Percentiles rank a stretch among this genome's conserved stretches.
These are phyloP conservation scores for Nissolia schottii DNA, from an alignment of 306 rosid genomes.

Conservation along the genomic window DNA sequence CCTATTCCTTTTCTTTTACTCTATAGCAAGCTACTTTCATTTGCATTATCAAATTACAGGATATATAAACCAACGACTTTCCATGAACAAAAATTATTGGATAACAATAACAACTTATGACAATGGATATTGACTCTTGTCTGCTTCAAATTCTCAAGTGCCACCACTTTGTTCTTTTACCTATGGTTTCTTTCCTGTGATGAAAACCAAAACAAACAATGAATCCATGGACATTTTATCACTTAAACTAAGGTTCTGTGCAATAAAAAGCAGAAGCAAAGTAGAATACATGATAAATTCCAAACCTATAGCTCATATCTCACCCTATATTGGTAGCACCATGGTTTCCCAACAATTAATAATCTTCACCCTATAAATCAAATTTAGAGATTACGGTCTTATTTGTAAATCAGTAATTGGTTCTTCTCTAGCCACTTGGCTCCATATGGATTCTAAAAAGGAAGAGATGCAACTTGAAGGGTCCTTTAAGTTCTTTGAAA, in stretches of 20 bases:
- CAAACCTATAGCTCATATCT: constrained; percentile 7
- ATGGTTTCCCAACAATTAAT: background rate
- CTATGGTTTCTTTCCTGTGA: constrained; percentile 40
- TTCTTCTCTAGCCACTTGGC: background rate
- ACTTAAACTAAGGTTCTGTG: background rate
- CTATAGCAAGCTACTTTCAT: background rate
- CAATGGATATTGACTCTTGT: background rate
- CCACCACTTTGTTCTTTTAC: constrained; percentile 22
- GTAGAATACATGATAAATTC: background rate
- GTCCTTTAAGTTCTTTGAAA: background rate
- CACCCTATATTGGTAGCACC: background rate
- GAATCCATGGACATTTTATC: background rate
- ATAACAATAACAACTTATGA: background rate
- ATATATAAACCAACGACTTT: background rate
- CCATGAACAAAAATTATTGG: background rate
- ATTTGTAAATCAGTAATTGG: background rate
- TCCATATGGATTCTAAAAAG: background rate
- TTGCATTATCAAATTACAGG: background rate
- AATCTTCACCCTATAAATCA: background rate
- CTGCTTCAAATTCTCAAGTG: constrained; percentile 18
- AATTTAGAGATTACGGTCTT: background rate
- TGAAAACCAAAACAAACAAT: constrained; percentile 22
- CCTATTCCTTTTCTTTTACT: background rate
- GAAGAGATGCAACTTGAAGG: background rate
- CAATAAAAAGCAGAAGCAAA: background rate